Evolutionary conservation across 768 basidiomycete species (phyloP).

Genomic region (Coprinopsis strossmayeri): DNA sequence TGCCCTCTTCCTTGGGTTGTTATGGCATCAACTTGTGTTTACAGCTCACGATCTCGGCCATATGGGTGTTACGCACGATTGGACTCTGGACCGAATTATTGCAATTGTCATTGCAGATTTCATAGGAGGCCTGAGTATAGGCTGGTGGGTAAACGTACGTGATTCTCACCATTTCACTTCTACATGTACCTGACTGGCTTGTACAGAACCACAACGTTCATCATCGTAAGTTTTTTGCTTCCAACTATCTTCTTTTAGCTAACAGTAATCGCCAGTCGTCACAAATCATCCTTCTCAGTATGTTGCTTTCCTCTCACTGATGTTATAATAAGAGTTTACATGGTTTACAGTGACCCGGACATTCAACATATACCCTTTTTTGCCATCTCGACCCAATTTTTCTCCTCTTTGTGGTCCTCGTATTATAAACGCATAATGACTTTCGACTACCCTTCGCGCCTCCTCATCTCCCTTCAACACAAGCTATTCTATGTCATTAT

Average conservation of each 20-base stretch:
- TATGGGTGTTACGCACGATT: slow-evolving; percentile 86
- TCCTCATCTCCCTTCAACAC: slow-evolving; percentile 76
- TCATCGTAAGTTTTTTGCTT: slow-evolving; percentile 60
- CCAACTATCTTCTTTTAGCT: neutral
- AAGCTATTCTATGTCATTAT: slow-evolving; percentile 90
- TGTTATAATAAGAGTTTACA: no score
- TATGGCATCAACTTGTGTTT: slow-evolving; percentile 96
- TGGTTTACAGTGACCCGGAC: slow-evolving; percentile 67
- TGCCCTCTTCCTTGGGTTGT: slow-evolving; percentile 75
- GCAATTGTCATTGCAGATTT: slow-evolving; percentile 79
- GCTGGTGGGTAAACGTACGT: slow-evolving; percentile 97
- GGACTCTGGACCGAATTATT: slow-evolving; percentile 72
- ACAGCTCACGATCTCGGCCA: slow-evolving; percentile 93
- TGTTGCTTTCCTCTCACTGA: slow-evolving; percentile 19
- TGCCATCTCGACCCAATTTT: slow-evolving; percentile 85
- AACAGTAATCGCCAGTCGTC: slow-evolving; percentile 53
- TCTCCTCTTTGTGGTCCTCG: slow-evolving; percentile 83
- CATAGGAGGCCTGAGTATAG: slow-evolving; percentile 88
- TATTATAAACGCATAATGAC: slow-evolving; percentile 88
- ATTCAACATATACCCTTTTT: slow-evolving; percentile 91
- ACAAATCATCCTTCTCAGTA: slow-evolving; percentile 98
- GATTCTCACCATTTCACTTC: slow-evolving; percentile 6
- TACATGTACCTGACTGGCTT: slow-evolving; percentile 4
- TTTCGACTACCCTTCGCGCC: slow-evolving; percentile 63
- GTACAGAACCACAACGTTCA: slow-evolving; percentile 91